Percentiles rank a stretch among this genome's conserved stretches.
These are phyloP conservation scores for Phoma sp. DNA, from an alignment of 2,329 filamentous ascomycete genomes.

Conservation along the genomic window DNA sequence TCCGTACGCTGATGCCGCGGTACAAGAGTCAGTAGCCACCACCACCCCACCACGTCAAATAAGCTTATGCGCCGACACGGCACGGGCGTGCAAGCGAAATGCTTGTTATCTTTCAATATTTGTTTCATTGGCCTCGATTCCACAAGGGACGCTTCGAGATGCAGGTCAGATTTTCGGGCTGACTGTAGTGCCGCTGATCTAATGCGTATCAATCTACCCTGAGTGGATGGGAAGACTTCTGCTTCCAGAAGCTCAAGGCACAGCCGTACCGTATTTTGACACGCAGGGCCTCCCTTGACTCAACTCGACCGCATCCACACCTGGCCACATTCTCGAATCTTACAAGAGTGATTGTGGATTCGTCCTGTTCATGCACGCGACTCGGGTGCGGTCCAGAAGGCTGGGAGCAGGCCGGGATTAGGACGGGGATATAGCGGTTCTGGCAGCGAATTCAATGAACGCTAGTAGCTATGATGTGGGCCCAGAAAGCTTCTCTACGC, in stretches of 20 bases:
- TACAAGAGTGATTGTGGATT: no score
- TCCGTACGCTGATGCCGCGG: slow-evolving; percentile 1
- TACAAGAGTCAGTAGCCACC: background rate
- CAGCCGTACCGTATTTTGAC: background rate
- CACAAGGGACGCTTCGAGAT: background rate
- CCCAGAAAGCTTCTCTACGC: slow-evolving; percentile 15
- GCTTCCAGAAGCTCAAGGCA: slow-evolving; percentile 12
- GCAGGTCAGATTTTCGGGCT: background rate
- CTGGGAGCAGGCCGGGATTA: slow-evolving; percentile 4
- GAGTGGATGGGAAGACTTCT: background rate
- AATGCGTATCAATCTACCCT: background rate
- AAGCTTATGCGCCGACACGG: slow-evolving; percentile 13
- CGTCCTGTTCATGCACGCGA: slow-evolving; percentile 9
- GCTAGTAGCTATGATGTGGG: slow-evolving; percentile 9
- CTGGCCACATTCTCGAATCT: no score
- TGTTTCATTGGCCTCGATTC: background rate
- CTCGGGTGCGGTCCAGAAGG: slow-evolving; percentile 5
- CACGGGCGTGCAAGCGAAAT: slow-evolving; percentile 15
- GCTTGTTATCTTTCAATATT: slow-evolving; percentile 6
- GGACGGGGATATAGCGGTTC: slow-evolving; percentile 1
- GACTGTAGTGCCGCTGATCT: background rate
- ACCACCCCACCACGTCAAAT: background rate
- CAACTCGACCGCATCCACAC: background rate
- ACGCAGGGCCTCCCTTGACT: slow-evolving; percentile 6
- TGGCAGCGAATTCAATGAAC: background rate